Percentiles rank a stretch among this genome's conserved stretches.
Conservation (phyloP, 441 rosid species). For the Aleurites moluccanus region DNA sequence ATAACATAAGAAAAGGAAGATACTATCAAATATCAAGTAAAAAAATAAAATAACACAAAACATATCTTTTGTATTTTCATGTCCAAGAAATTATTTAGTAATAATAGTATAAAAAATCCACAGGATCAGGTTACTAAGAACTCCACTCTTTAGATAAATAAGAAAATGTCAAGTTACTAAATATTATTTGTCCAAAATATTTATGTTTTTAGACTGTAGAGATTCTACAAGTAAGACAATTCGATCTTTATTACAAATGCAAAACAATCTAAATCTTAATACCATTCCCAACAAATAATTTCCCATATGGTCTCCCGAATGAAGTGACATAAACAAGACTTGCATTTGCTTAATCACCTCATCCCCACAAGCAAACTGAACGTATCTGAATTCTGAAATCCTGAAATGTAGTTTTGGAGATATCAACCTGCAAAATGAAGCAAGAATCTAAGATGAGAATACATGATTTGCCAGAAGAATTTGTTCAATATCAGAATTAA, state of each 20-base stretch:
- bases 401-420: conserved; percentile 8
- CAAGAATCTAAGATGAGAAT: not conserved
- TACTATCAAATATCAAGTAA: too few species aligned
- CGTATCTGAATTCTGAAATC: not conserved
- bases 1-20: too few species aligned
- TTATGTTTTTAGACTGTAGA: not conserved
- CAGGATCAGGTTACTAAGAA: too few species aligned
- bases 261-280: not conserved
- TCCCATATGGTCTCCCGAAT: not conserved
- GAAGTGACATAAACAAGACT: conserved; percentile 2
- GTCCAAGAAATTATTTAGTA: too few species aligned
- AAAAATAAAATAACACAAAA: too few species aligned
- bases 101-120: too few species aligned
- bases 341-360: conserved; percentile 4
- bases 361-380: not conserved
- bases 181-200: not conserved
- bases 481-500: not conserved
- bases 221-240: not conserved
- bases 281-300: not conserved
- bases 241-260: not conserved
- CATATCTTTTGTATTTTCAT: too few species aligned
- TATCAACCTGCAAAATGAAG: conserved; percentile 27
- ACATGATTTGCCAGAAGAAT: not conserved
- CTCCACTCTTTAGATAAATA: not conserved
- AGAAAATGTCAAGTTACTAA: not conserved